These are phyloP conservation scores for Amanita inopinata DNA, from an alignment of 768 basidiomycete genomes.

Conservation along the genomic window DNA sequence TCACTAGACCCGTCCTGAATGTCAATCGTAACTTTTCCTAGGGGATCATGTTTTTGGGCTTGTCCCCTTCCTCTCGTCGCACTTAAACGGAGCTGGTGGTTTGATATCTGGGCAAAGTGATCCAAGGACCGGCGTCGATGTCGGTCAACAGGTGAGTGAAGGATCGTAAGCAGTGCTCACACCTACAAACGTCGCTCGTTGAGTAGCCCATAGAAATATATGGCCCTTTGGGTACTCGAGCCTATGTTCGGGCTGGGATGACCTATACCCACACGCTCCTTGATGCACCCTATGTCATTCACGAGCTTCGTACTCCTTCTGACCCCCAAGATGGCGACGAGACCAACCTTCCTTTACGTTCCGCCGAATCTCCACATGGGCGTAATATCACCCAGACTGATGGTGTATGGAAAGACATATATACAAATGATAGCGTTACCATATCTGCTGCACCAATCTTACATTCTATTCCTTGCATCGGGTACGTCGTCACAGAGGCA, in stretches of 20 bases:
- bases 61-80: constrained; percentile 54
- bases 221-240: constrained; percentile 75
- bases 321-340: constrained; percentile 48
- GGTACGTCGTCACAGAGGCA: constrained; percentile 65
- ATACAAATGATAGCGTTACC: constrained; percentile 41
- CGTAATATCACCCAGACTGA: constrained; percentile 50
- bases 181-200: constrained; percentile 2
- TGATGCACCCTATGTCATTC: constrained; percentile 62
- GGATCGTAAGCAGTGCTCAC: neutral
- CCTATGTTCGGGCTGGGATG: constrained; percentile 65
- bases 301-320: constrained; percentile 62
- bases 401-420: constrained; percentile 62
- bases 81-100: constrained; percentile 70
- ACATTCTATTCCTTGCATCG: constrained; percentile 77
- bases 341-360: constrained; percentile 35
- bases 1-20: neutral
- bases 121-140: constrained; percentile 34
- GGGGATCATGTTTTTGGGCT: constrained; percentile 81
- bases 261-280: constrained; percentile 61
- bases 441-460: constrained; percentile 71
- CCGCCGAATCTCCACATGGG: constrained; percentile 48
- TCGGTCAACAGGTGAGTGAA: constrained; percentile 24
- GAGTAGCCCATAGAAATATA: constrained; percentile 71
- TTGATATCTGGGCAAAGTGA: constrained; percentile 49
- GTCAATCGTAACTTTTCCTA: constrained; percentile 19